Evolutionary conservation across 352 stramenopile species (phyloP).

Genomic region (Phytophthora fragariae): DNA sequence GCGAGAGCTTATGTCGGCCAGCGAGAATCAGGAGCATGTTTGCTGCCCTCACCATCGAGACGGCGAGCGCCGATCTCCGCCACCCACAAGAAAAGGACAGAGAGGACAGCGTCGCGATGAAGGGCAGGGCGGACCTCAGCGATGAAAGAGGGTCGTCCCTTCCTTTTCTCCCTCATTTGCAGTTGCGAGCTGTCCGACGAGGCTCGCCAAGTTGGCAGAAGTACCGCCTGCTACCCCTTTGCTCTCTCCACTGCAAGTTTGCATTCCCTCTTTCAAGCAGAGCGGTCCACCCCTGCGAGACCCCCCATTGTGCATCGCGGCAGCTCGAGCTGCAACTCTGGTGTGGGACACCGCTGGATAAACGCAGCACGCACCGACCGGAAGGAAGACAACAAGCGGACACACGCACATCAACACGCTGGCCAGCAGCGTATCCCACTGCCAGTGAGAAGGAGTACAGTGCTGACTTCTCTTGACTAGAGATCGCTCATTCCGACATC

Average conservation of each 20-base stretch:
- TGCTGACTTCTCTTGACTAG: conserved; percentile 20
- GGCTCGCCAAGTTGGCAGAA: conserved; percentile 21
- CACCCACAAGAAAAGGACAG: conserved; percentile 37
- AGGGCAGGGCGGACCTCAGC: conserved; percentile 37
- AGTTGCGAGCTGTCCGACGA: conserved; percentile 39
- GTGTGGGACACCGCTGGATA: conserved; percentile 27
- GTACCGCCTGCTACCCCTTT: conserved; percentile 26
- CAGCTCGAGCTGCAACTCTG: conserved; percentile 13
- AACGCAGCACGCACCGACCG: conserved; percentile 18
- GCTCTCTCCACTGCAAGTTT: conserved; percentile 33
- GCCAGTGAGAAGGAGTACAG: conserved; percentile 24
- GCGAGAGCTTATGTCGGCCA: background rate
- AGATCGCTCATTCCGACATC: conserved; percentile 38
- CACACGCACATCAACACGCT: conserved; percentile 25
- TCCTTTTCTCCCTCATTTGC: conserved; percentile 40
- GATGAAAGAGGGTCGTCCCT: conserved; percentile 20
- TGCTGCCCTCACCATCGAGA: conserved; percentile 27
- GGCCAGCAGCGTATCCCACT: conserved; percentile 22
- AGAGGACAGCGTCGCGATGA: conserved; percentile 25
- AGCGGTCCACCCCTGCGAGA: background rate
- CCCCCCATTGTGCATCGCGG: conserved; percentile 9
- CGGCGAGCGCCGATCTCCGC: conserved; percentile 16
- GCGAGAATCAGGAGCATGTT: conserved; percentile 24
- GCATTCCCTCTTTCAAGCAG: conserved; percentile 30
- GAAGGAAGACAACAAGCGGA: conserved; percentile 27